Evolutionary conservation across 768 basidiomycete species (phyloP), one percentile per base, ranked within the genome.

Genomic region (Boletus rex-veris): DNA sequence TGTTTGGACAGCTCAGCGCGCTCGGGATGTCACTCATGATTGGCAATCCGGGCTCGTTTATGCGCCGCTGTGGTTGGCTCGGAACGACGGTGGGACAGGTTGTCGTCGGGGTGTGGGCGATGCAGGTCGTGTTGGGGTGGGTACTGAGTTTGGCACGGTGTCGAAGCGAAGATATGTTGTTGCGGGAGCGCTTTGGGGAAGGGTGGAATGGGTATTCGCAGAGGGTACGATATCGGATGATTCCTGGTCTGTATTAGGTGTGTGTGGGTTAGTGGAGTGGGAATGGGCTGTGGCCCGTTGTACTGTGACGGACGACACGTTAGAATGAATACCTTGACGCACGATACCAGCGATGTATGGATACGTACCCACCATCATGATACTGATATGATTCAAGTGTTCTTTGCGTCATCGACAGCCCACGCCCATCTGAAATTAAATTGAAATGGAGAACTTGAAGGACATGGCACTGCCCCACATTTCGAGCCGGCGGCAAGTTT

Each of bases 21-120:
- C 6, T 62, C 0, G 73, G 74, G 1, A 57, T 70, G 48, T 62
- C 72, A n/a, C 48, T 74, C 21, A 60, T 66, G 21, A 65, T 70
- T 38, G 63, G 59, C 10, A 67, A 67, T 37, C 65, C 60, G 0
- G 73, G 71, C 3, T 73, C 74, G 35, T 69, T 64, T 31, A 31
- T 47, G 16, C 50, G 39, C 1, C 28, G 33, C 2, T 71, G 70
- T 42, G 67, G 67, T 1, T 71, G 69, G 67, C 64, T 69, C 19
- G 50, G 45, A 3, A 70, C 64, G 14, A 9, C 39, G 24, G 6
- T 51, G 1, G 67, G 68, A 3, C 44, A 45, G 41, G 0, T 50
- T 0, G 33, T 71, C 12, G 45, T 67, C 8, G 66, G 64, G 15
- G 55, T 68, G 18, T 72, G 73, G 74, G 43, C 44, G 9, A 19